phyloP scores from a whole-genome alignment of 2,329 filamentous ascomycete genomes.

The Trichoderma hamatum region DNA sequence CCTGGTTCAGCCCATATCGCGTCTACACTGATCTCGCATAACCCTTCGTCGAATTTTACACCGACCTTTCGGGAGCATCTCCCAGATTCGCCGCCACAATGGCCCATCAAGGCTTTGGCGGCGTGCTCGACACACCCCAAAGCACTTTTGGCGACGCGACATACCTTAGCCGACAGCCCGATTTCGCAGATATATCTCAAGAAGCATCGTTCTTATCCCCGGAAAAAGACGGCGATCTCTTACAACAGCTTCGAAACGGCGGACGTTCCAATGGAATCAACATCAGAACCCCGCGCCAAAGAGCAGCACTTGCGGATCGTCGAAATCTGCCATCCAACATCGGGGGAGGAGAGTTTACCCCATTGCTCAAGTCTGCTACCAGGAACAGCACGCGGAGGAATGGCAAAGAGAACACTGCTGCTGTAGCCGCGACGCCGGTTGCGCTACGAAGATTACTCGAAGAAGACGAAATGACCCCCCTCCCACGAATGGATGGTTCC shows the following conservation, averaged over 20 bases:
- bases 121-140: constrained; percentile 79
- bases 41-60: not conserved
- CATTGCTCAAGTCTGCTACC: constrained; percentile 81
- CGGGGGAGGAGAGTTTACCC: constrained; percentile 83
- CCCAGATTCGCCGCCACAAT: constrained; percentile 46
- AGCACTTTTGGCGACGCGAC: constrained; percentile 85
- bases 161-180: constrained; percentile 68
- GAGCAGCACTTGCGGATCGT: constrained; percentile 70
- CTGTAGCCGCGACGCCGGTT: constrained; percentile 68
- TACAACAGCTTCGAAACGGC: constrained; percentile 74
- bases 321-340: constrained; percentile 70
- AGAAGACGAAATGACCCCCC: constrained; percentile 72
- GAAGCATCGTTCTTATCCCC: constrained; percentile 87
- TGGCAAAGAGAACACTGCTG: constrained; percentile 64
- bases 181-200: constrained; percentile 78
- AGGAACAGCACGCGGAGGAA: constrained; percentile 68
- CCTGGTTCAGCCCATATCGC: not conserved
- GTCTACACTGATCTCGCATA: not conserved
- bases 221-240: constrained; percentile 67
- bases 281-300: constrained; percentile 72
- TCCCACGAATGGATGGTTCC: constrained; percentile 75
- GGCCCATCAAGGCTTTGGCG: constrained; percentile 64
- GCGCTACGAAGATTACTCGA: constrained; percentile 64
- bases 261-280: constrained; percentile 55
- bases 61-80: not conserved